Evolutionary conservation across 306 rosid species (phyloP).

Genomic region (Sechiopsis laciniata): DNA sequence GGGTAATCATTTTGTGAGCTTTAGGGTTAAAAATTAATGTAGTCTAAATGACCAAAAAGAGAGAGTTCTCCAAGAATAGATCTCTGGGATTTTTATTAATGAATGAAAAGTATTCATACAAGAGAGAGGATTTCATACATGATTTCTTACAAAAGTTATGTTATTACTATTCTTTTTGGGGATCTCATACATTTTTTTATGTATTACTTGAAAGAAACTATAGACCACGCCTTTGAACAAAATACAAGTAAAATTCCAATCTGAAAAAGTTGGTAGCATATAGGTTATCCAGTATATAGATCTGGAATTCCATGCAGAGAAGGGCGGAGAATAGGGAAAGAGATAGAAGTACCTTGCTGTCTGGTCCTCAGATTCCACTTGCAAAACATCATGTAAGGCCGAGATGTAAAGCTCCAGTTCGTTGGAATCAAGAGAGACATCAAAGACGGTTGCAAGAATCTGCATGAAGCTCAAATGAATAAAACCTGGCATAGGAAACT

Average conservation of each 20-base stretch:
- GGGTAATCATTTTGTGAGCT: not conserved
- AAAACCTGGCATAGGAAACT: slow-evolving; percentile 1
- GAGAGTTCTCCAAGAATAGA: no score
- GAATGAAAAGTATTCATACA: no score
- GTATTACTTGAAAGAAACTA: slow-evolving; percentile 1
- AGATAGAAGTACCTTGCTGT: slow-evolving; percentile 49
- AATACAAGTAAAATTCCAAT: slow-evolving; percentile 12
- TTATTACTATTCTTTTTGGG: not conserved
- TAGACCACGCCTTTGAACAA: not conserved
- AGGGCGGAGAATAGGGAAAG: not conserved
- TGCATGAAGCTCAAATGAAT: slow-evolving; percentile 30
- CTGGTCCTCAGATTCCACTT: slow-evolving; percentile 49
- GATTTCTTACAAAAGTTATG: not conserved
- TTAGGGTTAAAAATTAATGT: not conserved
- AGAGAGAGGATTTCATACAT: no score
- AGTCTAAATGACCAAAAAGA: no score
- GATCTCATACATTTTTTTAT: not conserved
- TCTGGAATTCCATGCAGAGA: not conserved
- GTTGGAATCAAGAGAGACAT: slow-evolving; percentile 46
- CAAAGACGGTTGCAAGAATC: slow-evolving; percentile 68
- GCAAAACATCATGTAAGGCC: slow-evolving; percentile 66
- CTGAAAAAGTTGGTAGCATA: slow-evolving; percentile 7
- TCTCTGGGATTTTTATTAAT: no score
- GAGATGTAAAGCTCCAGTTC: slow-evolving; percentile 65
- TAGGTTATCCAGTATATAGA: not conserved